Evolutionary conservation across 768 basidiomycete species (phyloP), one percentile per base, ranked within the genome.

Genomic region (Suillus tomentosus): DNA sequence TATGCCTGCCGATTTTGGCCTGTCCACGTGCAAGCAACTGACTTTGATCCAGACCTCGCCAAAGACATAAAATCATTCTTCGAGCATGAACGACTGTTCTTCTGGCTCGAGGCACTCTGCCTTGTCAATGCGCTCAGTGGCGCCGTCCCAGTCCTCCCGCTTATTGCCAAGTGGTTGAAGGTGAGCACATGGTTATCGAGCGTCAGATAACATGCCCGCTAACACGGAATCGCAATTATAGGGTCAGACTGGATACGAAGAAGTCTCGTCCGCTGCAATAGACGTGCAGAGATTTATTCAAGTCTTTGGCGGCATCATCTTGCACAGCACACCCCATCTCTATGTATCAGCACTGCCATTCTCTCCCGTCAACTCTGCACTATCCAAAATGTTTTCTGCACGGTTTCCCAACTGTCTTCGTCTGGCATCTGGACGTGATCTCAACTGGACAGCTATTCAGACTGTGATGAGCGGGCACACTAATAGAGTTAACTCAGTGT

Each of bases 271-370:
- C 6, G 22, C 48, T 50, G 48, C 22, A 50, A 24, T 24, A 6
- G 48, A 24, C 22, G 48, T 50, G 48, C 48, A 50, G 22, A 50
- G 48, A 50, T 50, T 14, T 24, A 50, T 50, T 6, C 48, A 50
- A 50, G 22, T 50, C 48, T 50, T 50, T 6, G 48, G 48, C 22
- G 14, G 22, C 48, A 14, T 50, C 3, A 50, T 50, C 48, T 15
- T 50, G 48, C 13, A 50, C 48, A 50, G 48, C 22, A 50, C 48
- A 15, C 48, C 48, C 3, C 48, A 50, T 50, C 48, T 50, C 48
- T 50, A 50, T 14, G 48, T 50, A 24, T 50, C 79, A 37, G 79
- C 77, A 22, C 66, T 80, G 42, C 72, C 78, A 10, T 78, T 77
- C 45, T 65, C 71, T 15, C 79, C 79, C 2, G 62, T 45, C 1